Evolutionary conservation across 2,329 filamentous ascomycete species (phyloP), one percentile per base, ranked within the genome.

Genomic region (Colletotrichum horii): DNA sequence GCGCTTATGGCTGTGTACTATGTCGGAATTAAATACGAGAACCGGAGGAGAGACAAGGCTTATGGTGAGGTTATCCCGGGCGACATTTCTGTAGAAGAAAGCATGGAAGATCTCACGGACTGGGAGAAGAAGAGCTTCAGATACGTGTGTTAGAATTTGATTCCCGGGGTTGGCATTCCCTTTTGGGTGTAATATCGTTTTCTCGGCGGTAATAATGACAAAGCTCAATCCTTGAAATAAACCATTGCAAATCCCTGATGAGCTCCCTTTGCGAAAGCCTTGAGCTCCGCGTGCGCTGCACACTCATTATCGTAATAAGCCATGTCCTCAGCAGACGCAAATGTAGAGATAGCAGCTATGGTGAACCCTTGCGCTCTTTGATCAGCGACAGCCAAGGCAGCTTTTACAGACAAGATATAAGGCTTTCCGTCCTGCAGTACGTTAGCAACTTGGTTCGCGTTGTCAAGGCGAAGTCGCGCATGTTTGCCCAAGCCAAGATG

Each of bases 311-410:
- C 92, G 79, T 93, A 93, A 79, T 89, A 93, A 19, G 88, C 84
- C 87, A 93, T 91, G 71, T 93, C 92, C 4, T 90, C 90, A 26
- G 88, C 78, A 1, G 87, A 90, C 3, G 85, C 85, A 77, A 93
- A 93, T 0, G 87, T 87, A 2, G 89, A 91, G 66, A 90, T 87
- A 0, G 89, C 89, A 1, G 88, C 86, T 52, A 93, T 73, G 3
- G 89, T 93, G 82, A 87, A 93, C 6, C 91, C 92, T 78, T 92
- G 88, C 73, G 85, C 88, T 6, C 91, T 88, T 6, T 88, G 85
- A 76, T 93, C 91, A 4, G 87, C 82, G 71, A 89, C 83, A 0
- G 90, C 86, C 6, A 83, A 81, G 5, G 87, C 88, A 1, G 88
- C 91, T 83, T 84, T 70, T 0, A 89, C 86, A 4, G 86, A 84